Conservation (phyloP, 2,329 filamentous ascomycete species). For the Alternaria gaisen region DNA sequence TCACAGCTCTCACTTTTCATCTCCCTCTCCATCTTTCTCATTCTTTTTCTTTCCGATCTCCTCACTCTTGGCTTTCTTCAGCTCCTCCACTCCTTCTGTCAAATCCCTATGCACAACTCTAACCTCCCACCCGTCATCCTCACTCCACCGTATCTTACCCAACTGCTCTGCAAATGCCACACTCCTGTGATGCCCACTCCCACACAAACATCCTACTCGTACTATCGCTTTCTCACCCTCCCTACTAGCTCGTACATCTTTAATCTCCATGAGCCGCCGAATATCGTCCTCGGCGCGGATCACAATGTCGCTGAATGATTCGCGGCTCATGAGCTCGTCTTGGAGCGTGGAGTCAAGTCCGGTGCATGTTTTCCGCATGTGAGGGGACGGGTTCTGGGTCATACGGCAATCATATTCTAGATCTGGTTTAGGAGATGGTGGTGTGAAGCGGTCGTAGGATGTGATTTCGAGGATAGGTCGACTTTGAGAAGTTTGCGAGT, state of each 20-base stretch:
- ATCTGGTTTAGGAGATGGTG: conserved; percentile 11
- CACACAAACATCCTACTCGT: conserved; percentile 14
- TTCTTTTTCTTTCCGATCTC: not conserved
- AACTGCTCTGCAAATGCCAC: conserved; percentile 19
- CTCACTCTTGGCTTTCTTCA: not conserved
- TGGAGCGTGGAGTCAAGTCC: conserved; percentile 11
- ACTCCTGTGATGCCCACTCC: conserved; percentile 19
- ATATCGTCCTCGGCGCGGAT: conserved; percentile 10
- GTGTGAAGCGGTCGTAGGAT: conserved; percentile 16
- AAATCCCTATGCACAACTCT: conserved; percentile 13
- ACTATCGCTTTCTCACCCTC: not conserved
- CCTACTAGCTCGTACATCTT: conserved; percentile 8
- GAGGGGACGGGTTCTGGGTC: conserved; percentile 6
- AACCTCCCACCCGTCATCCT: conserved; percentile 12
- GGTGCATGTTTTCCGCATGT: conserved; percentile 7
- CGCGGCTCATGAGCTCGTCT: conserved; percentile 16
- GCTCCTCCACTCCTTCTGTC: conserved; percentile 4
- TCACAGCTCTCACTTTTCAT: not conserved
- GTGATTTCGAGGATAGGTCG: conserved; percentile 14
- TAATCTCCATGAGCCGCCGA: conserved; percentile 10
- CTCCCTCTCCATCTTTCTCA: not conserved
- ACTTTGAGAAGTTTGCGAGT: not conserved
- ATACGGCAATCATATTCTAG: conserved; percentile 20
- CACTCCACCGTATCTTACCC: conserved; percentile 14
- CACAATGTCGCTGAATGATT: conserved; percentile 7